These are phyloP conservation scores for Camellia oleifera DNA, from an alignment of 179 eudicot genomes.

Conservation along the genomic window DNA sequence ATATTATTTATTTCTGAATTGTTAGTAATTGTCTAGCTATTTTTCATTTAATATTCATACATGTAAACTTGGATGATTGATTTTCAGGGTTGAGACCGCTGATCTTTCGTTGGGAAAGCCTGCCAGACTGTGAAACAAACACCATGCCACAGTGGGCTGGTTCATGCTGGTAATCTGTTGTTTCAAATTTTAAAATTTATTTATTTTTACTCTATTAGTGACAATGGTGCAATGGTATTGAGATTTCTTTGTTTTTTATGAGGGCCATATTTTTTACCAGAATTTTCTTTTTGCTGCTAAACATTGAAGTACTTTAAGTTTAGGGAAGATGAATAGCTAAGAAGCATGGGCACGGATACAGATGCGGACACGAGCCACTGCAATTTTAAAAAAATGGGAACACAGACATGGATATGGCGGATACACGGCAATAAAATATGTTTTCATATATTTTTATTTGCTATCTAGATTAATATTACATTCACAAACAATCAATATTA, in stretches of 20 bases:
- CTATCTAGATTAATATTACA: no score
- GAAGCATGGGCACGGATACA: no score
- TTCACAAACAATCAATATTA: no score
- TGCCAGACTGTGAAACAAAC: constrained; percentile 88
- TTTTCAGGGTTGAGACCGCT: constrained; percentile 63
- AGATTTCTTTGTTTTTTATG: background rate
- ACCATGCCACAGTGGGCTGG: constrained; percentile 99
- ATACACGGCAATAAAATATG: no score
- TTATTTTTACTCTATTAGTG: no score
- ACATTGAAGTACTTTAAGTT: background rate
- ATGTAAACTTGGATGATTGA: background rate
- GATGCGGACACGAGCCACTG: no score
- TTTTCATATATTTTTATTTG: no score
- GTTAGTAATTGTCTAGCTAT: background rate
- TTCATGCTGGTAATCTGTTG: constrained; percentile 78
- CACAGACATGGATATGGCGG: no score
- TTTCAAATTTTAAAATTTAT: background rate
- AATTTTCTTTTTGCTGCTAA: background rate
- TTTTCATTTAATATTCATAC: constrained; percentile 1
- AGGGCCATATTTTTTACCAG: background rate
- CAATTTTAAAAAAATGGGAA: no score
- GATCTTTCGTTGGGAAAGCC: constrained; percentile 75
- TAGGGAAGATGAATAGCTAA: background rate
- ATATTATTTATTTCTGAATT: background rate
- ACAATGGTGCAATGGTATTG: background rate